These are phyloP conservation scores for Citrus sp. DNA, from an alignment of 345 rosid genomes.

Conservation along the genomic window DNA sequence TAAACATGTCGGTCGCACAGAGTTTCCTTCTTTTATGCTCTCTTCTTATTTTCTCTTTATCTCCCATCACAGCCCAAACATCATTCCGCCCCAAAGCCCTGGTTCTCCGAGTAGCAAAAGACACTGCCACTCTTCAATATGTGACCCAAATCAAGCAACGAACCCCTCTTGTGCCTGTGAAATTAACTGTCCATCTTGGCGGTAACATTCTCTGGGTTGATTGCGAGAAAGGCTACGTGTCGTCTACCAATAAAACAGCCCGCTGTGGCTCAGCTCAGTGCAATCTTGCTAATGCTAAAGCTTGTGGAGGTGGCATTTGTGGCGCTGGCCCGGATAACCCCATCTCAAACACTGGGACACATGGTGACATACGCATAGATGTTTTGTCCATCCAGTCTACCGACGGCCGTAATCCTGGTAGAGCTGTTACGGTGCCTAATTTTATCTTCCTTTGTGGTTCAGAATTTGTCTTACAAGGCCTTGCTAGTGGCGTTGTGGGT, in stretches of 20 bases:
- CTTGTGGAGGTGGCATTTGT: slow-evolving; percentile 28
- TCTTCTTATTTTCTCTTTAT: slow-evolving; percentile 3
- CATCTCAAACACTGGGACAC: background rate
- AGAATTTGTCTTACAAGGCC: slow-evolving; percentile 15
- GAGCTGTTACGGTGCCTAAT: slow-evolving; percentile 14
- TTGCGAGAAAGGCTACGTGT: slow-evolving; percentile 26
- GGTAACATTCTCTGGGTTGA: slow-evolving; percentile 38
- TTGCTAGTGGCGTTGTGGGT: slow-evolving; percentile 20
- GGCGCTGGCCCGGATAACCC: slow-evolving; percentile 21
- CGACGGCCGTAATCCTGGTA: slow-evolving; percentile 27
- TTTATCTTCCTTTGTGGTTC: slow-evolving; percentile 16
- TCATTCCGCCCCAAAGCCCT: slow-evolving; percentile 22
- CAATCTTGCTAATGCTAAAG: slow-evolving; percentile 9
- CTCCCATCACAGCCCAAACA: slow-evolving; percentile 5
- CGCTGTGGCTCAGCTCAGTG: slow-evolving; percentile 27
- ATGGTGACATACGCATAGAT: slow-evolving; percentile 27
- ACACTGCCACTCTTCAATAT: slow-evolving; percentile 23
- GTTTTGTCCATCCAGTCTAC: slow-evolving; percentile 19
- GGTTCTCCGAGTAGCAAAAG: slow-evolving; percentile 20
- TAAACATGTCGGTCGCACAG: background rate
- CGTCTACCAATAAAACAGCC: slow-evolving; percentile 25
- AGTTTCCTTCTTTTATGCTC: background rate
- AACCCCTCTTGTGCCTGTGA: slow-evolving; percentile 22
- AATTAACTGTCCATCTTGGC: slow-evolving; percentile 29
- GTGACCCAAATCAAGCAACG: slow-evolving; percentile 14